A percentile compares a stretch with the other conserved stretches of the same genome.
These are phyloP conservation scores for Nidula niveotomentosa DNA, from an alignment of 1,284 basidiomycete genomes.

Conservation along the genomic window DNA sequence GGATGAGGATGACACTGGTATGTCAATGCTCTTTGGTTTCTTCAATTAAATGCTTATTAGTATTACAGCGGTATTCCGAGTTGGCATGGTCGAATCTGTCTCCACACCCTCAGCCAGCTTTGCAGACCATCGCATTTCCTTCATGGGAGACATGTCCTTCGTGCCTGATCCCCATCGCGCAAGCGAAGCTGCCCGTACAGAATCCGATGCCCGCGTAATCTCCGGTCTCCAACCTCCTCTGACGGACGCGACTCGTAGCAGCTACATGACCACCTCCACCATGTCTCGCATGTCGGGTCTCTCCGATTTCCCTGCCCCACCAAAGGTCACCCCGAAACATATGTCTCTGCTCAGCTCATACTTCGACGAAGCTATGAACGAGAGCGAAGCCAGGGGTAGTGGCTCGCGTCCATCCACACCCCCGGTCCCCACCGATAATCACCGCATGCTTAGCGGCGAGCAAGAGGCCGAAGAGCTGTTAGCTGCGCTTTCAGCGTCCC, in stretches of 20 bases:
- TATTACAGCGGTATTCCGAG: conserved; percentile 43
- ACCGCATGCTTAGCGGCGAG: not conserved
- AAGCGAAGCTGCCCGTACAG: not conserved
- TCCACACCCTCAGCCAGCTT: conserved; percentile 46
- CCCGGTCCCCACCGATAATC: not conserved
- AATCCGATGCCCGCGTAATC: conserved; percentile 11
- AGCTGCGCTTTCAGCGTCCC: not conserved
- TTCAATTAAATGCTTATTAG: not conserved
- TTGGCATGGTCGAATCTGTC: conserved; percentile 52
- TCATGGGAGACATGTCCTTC: conserved; percentile 32
- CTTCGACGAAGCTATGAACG: conserved; percentile 28
- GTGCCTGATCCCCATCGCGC: conserved; percentile 13
- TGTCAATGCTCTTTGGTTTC: conserved; percentile 18
- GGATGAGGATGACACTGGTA: conserved; percentile 48
- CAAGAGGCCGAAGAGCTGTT: not conserved
- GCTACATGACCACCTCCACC: conserved; percentile 64
- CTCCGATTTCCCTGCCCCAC: conserved; percentile 75
- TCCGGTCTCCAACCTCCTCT: conserved; percentile 41
- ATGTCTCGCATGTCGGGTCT: conserved; percentile 66
- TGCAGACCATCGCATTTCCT: conserved; percentile 41
- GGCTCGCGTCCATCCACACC: not conserved
- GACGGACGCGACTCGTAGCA: conserved; percentile 52
- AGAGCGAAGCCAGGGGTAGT: conserved; percentile 10
- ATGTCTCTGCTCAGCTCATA: conserved; percentile 46
- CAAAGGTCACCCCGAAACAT: conserved; percentile 35